Evolutionary conservation across 139 green algal genomes (phyloP).

Genomic region (Tetratostichococcus sp.): DNA sequence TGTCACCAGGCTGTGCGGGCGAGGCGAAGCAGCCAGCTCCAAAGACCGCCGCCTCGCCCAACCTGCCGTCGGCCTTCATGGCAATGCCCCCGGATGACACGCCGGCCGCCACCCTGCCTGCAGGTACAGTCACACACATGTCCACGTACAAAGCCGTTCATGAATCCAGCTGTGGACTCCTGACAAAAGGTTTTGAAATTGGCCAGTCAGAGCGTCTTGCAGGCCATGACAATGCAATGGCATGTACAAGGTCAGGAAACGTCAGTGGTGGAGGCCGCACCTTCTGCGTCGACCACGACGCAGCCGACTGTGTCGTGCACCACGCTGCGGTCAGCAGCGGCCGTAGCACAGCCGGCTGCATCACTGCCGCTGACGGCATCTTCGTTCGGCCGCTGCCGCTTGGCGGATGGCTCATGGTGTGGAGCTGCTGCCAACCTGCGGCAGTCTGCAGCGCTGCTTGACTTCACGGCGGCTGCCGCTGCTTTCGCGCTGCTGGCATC

Average conservation of each 20-base stretch:
- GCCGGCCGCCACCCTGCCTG: conserved; percentile 54
- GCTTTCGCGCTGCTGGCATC: no score
- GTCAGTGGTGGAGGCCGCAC: no score
- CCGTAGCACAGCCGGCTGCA: background rate
- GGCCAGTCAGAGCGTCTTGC: no score
- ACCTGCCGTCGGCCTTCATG: conserved; percentile 65
- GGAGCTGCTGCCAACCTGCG: background rate
- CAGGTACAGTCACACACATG: background rate
- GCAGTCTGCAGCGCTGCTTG: no score
- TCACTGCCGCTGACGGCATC: background rate
- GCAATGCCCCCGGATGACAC: conserved; percentile 83
- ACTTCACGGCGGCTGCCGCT: no score
- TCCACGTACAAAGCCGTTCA: conserved; percentile 3
- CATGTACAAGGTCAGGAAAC: background rate
- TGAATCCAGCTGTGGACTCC: no score
- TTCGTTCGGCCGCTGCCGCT: background rate
- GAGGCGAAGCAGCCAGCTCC: conserved; percentile 76
- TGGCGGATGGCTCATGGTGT: background rate
- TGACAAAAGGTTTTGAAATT: no score
- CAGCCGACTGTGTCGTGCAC: conserved; percentile 70
- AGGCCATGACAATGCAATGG: background rate
- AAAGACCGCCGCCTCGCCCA: conserved; percentile 77
- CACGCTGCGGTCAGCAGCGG: background rate
- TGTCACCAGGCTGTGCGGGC: background rate
- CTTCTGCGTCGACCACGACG: conserved; percentile 50